Conservation (phyloP, 1,284 basidiomycete species). For the Inonotus obliquus region DNA sequence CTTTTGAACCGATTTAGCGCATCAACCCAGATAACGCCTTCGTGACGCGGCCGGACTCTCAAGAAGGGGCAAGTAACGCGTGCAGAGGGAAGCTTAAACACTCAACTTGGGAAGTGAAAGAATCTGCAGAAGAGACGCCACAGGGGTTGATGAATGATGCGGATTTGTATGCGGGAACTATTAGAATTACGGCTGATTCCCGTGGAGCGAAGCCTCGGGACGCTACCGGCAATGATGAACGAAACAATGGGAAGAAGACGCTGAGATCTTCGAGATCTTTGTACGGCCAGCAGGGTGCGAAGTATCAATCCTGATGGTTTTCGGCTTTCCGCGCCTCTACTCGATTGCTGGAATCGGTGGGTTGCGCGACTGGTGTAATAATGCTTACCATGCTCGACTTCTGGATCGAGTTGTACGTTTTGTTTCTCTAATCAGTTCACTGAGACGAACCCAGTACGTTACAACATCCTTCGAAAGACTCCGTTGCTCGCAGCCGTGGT, state of each 20-base stretch:
- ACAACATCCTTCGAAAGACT: no score
- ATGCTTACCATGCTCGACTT: no score
- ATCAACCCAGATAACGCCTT: slow-evolving; percentile 42
- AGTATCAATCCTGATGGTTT: no score
- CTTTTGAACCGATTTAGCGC: slow-evolving; percentile 60
- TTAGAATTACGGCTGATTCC: background rate
- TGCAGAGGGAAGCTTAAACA: slow-evolving; percentile 61
- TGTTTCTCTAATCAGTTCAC: no score
- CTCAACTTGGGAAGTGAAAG: background rate
- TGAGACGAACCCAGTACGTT: no score
- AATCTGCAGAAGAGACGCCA: background rate
- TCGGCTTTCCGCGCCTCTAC: no score
- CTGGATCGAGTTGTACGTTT: no score
- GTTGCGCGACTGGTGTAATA: no score
- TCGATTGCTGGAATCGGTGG: no score
- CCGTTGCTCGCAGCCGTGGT: no score
- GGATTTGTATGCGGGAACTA: background rate
- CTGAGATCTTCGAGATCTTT: background rate
- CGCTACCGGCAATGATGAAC: background rate
- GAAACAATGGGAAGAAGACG: background rate
- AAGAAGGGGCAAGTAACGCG: slow-evolving; percentile 73
- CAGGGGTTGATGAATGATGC: background rate
- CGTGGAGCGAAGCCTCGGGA: background rate
- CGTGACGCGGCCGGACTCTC: slow-evolving; percentile 78
- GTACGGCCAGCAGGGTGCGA: no score